Evolutionary conservation across 2,329 filamentous ascomycete species (phyloP).

Genomic region (Colletotrichum cordylinicola): DNA sequence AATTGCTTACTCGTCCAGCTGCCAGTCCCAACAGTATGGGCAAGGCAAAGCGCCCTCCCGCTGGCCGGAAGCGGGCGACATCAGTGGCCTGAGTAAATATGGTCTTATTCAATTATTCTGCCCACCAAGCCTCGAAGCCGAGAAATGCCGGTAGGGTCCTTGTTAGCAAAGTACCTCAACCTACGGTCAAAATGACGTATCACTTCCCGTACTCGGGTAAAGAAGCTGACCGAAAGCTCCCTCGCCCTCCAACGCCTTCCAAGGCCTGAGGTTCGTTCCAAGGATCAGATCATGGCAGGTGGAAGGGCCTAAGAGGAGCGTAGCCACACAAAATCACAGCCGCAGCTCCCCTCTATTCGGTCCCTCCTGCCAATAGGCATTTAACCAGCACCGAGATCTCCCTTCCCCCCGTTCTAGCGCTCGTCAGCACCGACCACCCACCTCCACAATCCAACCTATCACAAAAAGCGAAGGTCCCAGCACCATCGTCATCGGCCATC

Average conservation of each 20-base stretch:
- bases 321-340: neutral
- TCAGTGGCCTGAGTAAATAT: neutral
- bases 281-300: slow-evolving; percentile 17
- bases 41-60: neutral
- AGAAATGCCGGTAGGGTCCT: slow-evolving; percentile 10
- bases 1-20: neutral
- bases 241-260: neutral
- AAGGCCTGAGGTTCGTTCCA: neutral
- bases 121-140: slow-evolving; percentile 11
- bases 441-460: slow-evolving; percentile 18
- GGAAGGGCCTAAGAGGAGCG: neutral
- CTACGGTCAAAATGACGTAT: slow-evolving; percentile 7
- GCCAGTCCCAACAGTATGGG: neutral
- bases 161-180: slow-evolving; percentile 19
- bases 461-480: slow-evolving; percentile 12
- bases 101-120: neutral
- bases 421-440: slow-evolving; percentile 2
- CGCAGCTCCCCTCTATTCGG: neutral
- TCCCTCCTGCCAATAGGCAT: neutral
- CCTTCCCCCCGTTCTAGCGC: neutral
- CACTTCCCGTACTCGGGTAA: slow-evolving; percentile 6
- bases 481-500: slow-evolving; percentile 19
- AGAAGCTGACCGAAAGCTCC: slow-evolving; percentile 1
- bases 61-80: neutral
- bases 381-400: neutral